Percentiles rank a stretch among this genome's conserved stretches.
Evolutionary conservation across 2,329 filamentous ascomycete species (phyloP).

Genomic region (Epichloe glyceriae): DNA sequence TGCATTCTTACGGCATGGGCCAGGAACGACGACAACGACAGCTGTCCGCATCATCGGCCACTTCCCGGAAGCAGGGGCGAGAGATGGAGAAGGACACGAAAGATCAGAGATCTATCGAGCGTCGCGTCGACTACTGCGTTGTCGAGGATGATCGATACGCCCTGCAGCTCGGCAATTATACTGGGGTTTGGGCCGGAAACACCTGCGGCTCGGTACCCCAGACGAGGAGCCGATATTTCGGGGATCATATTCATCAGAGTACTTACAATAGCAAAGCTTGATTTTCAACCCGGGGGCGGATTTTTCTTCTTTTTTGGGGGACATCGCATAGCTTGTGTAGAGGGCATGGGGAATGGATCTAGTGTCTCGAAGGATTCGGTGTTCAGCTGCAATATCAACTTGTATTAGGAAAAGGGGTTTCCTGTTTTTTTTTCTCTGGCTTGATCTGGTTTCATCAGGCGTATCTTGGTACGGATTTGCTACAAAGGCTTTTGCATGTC

Average conservation of each 20-base stretch:
- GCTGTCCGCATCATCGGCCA: background rate
- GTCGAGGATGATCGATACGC: slow-evolving; percentile 4
- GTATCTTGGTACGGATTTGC: background rate
- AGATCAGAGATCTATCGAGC: slow-evolving; percentile 4
- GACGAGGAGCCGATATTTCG: slow-evolving; percentile 10
- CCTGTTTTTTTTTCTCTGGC: background rate
- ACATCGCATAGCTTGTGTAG: background rate
- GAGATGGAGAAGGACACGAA: background rate
- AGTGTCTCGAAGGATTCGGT: background rate
- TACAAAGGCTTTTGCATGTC: background rate
- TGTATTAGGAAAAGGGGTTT: background rate
- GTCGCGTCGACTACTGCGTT: slow-evolving; percentile 8
- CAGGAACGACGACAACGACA: background rate
- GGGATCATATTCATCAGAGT: slow-evolving; percentile 10
- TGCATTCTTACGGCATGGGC: background rate
- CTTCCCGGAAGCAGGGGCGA: background rate
- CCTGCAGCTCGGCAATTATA: slow-evolving; percentile 11
- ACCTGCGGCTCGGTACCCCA: slow-evolving; percentile 4
- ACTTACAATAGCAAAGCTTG: slow-evolving; percentile 1
- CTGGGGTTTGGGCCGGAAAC: slow-evolving; percentile 11
- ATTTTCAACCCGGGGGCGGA: background rate
- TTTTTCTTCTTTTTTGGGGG: background rate
- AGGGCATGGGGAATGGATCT: background rate
- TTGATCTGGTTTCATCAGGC: background rate
- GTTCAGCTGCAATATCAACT: background rate